Percentiles rank a stretch among this genome's conserved stretches.
Evolutionary conservation across 176 grass and related monocot species (phyloP).

Genomic region (Luzula sylvatica): DNA sequence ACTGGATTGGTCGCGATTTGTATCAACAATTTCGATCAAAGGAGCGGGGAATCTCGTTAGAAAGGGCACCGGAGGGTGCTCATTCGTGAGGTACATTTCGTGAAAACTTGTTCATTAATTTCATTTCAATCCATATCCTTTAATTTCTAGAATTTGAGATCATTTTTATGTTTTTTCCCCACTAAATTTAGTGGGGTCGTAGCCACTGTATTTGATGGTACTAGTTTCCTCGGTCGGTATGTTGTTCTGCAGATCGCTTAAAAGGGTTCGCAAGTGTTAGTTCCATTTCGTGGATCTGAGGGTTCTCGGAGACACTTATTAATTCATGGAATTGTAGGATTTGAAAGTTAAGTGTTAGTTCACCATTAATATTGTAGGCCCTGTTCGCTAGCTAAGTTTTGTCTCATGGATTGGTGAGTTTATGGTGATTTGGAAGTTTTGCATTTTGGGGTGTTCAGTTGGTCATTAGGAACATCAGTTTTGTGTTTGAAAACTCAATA

Average conservation of each 20-base stretch:
- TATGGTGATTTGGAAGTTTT: too few species aligned
- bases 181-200: conserved; percentile 62
- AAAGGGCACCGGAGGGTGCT: conserved; percentile 89
- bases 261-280: conserved; percentile 94
- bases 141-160: neutral
- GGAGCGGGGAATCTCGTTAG: conserved; percentile 62
- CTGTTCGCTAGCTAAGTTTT: too few species aligned
- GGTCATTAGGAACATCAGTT: too few species aligned
- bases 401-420: too few species aligned
- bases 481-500: too few species aligned
- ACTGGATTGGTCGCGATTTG: conserved; percentile 42
- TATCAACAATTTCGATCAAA: conserved; percentile 46
- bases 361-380: too few species aligned
- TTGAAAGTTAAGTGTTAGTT: too few species aligned
- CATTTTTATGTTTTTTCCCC: neutral
- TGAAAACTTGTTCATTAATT: neutral
- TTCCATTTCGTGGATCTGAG: conserved; percentile 88
- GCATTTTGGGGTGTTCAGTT: too few species aligned
- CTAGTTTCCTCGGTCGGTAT: conserved; percentile 93
- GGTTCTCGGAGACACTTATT: conserved; percentile 80
- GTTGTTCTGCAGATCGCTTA: conserved; percentile 85
- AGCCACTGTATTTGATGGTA: conserved; percentile 94
- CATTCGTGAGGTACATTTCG: conserved; percentile 50
- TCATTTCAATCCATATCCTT: neutral
- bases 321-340: too few species aligned